Evolutionary conservation across 140 eudicot species (phyloP).

Genomic region (Erigeron philadelphicus): DNA sequence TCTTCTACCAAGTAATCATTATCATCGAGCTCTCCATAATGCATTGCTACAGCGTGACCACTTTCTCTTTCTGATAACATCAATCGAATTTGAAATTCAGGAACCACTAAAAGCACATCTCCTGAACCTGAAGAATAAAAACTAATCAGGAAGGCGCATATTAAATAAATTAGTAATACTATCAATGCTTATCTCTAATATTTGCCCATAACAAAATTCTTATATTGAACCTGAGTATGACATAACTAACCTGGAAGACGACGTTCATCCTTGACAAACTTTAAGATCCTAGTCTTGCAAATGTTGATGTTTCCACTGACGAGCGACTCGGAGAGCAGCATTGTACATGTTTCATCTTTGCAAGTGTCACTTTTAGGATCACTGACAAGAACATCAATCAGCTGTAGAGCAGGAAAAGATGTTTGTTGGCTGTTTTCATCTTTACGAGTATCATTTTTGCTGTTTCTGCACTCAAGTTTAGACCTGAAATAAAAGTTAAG

Average conservation of each 20-base stretch:
- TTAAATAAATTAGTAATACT: background rate
- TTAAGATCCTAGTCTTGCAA: slow-evolving; percentile 63
- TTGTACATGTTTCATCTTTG: slow-evolving; percentile 49
- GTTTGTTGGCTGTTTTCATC: background rate
- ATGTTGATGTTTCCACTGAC: slow-evolving; percentile 61
- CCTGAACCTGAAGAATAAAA: slow-evolving; percentile 26
- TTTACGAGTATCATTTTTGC: slow-evolving; percentile 42
- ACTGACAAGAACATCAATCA: slow-evolving; percentile 38
- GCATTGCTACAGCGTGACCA: slow-evolving; percentile 71
- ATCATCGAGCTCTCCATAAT: slow-evolving; percentile 62
- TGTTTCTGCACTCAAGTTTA: slow-evolving; percentile 50
- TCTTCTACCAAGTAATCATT: slow-evolving; percentile 49
- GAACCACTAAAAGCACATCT: slow-evolving; percentile 29
- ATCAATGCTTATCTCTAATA: background rate
- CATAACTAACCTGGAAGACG: slow-evolving; percentile 46
- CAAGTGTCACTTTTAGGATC: slow-evolving; percentile 29
- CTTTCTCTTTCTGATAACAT: slow-evolving; percentile 61
- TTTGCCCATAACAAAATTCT: background rate
- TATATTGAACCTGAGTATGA: background rate
- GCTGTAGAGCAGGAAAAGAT: slow-evolving; percentile 32
- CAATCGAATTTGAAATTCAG: slow-evolving; percentile 45
- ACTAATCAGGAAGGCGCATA: no score
- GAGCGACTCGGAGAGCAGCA: slow-evolving; percentile 61
- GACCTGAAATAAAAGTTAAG: slow-evolving; percentile 41
- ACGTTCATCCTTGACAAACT: slow-evolving; percentile 43